Percentiles rank a stretch among this genome's conserved stretches.
These are phyloP conservation scores for Akanthomyces dipterigenus DNA, from an alignment of 2,329 filamentous ascomycete species.

Conservation along the genomic window DNA sequence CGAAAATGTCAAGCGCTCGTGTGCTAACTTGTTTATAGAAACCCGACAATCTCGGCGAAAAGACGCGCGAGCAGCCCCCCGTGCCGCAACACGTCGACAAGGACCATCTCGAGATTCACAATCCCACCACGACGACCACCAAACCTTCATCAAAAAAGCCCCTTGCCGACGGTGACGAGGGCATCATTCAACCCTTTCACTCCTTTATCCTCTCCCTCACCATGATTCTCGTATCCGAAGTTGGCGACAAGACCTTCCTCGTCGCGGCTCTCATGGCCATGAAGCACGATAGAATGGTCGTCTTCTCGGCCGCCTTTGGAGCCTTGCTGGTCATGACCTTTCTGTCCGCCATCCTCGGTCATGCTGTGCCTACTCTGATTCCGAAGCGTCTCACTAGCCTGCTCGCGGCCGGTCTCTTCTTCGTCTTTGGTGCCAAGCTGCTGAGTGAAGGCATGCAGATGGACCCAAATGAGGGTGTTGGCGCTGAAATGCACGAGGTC, in stretches of 20 bases:
- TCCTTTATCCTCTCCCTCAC: conserved; percentile 88
- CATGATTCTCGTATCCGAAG: conserved; percentile 95
- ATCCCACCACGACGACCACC: conserved; percentile 18
- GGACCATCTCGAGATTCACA: conserved; percentile 51
- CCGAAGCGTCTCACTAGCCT: conserved; percentile 88
- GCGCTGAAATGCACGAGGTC: conserved; percentile 97
- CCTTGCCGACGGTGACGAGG: conserved; percentile 35
- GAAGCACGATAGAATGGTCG: conserved; percentile 88
- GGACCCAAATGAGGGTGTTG: conserved; percentile 81
- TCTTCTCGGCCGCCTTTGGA: conserved; percentile 91
- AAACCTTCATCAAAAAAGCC: conserved; percentile 20
- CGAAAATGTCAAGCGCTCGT: not conserved
- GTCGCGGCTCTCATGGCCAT: conserved; percentile 98
- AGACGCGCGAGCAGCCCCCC: conserved; percentile 66
- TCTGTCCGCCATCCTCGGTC: conserved; percentile 84
- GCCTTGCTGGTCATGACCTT: conserved; percentile 93
- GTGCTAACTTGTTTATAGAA: conserved; percentile 46
- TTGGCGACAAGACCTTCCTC: conserved; percentile 97
- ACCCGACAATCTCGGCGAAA: conserved; percentile 72
- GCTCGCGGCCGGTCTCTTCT: conserved; percentile 75
- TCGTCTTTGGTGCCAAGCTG: conserved; percentile 81
- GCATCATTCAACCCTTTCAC: conserved; percentile 72
- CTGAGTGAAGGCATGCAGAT: conserved; percentile 83
- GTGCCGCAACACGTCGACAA: conserved; percentile 60
- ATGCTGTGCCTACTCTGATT: conserved; percentile 83